Evolutionary conservation across 106 monocot genomes (phyloP).

Genomic region (Dendrobium officinale): DNA sequence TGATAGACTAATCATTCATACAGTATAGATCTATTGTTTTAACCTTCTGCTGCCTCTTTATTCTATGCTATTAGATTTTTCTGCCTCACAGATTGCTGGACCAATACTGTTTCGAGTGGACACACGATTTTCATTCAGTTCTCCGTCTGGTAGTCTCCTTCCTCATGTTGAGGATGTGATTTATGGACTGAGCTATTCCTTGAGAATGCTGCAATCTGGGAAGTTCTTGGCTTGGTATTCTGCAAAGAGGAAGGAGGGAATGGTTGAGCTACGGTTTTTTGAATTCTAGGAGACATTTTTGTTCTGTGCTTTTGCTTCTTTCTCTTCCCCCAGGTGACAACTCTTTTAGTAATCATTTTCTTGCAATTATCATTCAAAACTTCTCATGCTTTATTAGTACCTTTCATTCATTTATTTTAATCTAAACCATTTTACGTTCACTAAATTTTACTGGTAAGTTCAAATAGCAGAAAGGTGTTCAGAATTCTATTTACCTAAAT

Average conservation of each 20-base stretch:
- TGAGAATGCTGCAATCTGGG: conserved; percentile 59
- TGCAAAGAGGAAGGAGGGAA: conserved; percentile 75
- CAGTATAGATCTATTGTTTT: not conserved
- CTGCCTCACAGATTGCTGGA: conserved; percentile 47
- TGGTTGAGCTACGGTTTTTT: conserved; percentile 70
- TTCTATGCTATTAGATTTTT: not conserved
- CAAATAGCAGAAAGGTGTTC: too few species aligned
- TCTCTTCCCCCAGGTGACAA: not conserved
- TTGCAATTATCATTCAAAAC: not conserved
- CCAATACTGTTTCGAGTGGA: conserved; percentile 65
- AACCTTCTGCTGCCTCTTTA: not conserved
- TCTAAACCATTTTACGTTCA: too few species aligned
- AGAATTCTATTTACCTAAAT: too few species aligned
- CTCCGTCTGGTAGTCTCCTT: conserved; percentile 30
- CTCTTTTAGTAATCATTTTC: not conserved
- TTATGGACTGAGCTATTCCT: conserved; percentile 63
- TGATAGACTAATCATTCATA: not conserved
- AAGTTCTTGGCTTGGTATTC: conserved; percentile 87
- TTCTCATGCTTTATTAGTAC: not conserved
- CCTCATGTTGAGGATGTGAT: conserved; percentile 61
- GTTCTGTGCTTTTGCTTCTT: not conserved
- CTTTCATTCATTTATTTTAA: not conserved
- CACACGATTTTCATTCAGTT: conserved; percentile 36
- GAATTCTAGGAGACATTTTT: conserved; percentile 35
- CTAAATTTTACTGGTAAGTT: too few species aligned